Percentiles rank a stretch among this genome's conserved stretches.
These are phyloP conservation scores for Boletus reticuloceps DNA, from an alignment of 768 basidiomycete species.

Conservation along the genomic window DNA sequence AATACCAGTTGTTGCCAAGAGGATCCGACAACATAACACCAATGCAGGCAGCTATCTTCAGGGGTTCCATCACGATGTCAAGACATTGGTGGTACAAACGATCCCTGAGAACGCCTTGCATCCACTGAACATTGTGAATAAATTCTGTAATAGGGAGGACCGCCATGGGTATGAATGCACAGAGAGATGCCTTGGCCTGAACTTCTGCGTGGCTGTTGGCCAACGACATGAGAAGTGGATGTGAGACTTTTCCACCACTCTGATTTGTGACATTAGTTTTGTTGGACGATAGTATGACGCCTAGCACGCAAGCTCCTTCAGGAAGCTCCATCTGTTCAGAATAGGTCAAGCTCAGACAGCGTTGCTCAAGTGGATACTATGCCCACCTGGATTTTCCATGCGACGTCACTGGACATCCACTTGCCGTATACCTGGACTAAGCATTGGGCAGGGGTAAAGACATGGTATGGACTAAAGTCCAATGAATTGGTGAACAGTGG, in stretches of 20 bases:
- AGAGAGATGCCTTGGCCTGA: background rate
- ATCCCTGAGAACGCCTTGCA: constrained; percentile 9
- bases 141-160: constrained; percentile 17
- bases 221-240: background rate
- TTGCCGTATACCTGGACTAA: too few species aligned
- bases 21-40: constrained; percentile 22
- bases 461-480: constrained; percentile 9
- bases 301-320: background rate
- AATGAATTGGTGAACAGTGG: constrained; percentile 2
- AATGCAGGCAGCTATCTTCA: constrained; percentile 14
- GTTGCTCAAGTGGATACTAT: too few species aligned
- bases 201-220: background rate
- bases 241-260: background rate
- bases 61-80: constrained; percentile 3
- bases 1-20: constrained; percentile 18
- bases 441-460: background rate
- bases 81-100: constrained; percentile 14
- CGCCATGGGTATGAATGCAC: background rate
- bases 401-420: background rate
- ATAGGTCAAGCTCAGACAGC: too few species aligned
- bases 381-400: constrained; percentile 29
- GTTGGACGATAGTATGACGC: too few species aligned
- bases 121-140: constrained; percentile 5
- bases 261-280: too few species aligned
- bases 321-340: background rate